Percentiles rank a stretch among this genome's conserved stretches.
Conservation (phyloP, 495 filamentous ascomycete genomes). For the Penicillium manginii region DNA sequence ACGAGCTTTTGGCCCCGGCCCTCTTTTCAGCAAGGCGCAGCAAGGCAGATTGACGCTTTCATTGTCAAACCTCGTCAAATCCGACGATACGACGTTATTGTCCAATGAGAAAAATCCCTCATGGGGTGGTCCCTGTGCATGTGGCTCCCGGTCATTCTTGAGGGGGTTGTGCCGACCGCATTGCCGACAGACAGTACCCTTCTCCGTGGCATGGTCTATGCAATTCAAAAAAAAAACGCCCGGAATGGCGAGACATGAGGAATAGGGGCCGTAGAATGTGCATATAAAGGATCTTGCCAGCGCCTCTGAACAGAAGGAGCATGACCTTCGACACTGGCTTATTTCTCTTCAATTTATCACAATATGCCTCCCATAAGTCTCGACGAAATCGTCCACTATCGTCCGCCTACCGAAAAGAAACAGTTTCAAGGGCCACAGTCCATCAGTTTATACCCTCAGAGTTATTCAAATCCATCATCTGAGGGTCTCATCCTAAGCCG, state of each 20-base stretch:
- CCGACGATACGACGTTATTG: neutral
- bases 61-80: conserved; percentile 1
- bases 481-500: neutral
- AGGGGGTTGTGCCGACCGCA: neutral
- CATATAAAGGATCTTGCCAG: conserved; percentile 6
- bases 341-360: conserved; percentile 7
- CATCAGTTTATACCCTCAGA: neutral
- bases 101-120: neutral
- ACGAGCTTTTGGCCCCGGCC: conserved; percentile 5
- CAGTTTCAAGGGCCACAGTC: neutral
- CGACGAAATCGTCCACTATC: conserved; percentile 7
- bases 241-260: neutral
- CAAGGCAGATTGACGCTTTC: conserved; percentile 8
- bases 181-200: neutral
- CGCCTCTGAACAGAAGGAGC: neutral
- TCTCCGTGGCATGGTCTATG: neutral
- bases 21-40: conserved; percentile 13
- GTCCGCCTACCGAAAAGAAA: neutral
- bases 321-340: conserved; percentile 1
- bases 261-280: neutral
- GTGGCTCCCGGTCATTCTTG: conserved; percentile 2
- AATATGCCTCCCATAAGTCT: conserved; percentile 7
- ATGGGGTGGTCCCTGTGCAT: neutral
- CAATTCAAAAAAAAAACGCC: neutral
- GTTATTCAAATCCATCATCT: neutral